Evolutionary conservation across 306 rosid genomes (phyloP), one percentile per base, ranked within the genome.

Genomic region (Lablab purpureus): DNA sequence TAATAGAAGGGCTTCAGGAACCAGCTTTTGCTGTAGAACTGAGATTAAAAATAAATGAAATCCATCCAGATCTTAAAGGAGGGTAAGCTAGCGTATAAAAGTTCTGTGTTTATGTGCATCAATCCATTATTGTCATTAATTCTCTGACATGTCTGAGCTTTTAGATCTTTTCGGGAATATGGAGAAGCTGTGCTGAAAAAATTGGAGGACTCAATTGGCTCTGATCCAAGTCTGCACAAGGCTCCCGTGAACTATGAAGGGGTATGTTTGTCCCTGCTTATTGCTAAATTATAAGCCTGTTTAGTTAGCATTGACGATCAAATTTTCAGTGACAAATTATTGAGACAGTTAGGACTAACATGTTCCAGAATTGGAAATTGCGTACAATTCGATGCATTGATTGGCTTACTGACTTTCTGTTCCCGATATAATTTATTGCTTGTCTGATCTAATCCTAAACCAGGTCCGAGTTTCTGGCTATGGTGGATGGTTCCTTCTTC

Each of bases 401-500:
- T 84, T 75, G 66, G 17, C 60, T 27, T 81, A 15, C 77, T 28
- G 37, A 28, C 28, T 34, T 71, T 74, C 25, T 62, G 2, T 4
- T 70, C 60, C 46, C 17, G 52, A 11, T 23, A 7, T 75, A 80
- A 66, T 71, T 75, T 8, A 40, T 51, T 45, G 5, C 65, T 83
- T 79, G 80, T 62, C 81, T 87, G 47, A 81, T 50, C 56, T 75
- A 69, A 56, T 77, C 68, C 27, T 43, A 59, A 78, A 86, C 84
- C 83, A 95, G 98, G 88, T 95, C 52, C 89, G 98, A 59, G 91
- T 90, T 85, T 95, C 99, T 62, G 97, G 99, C 76, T 80, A 82
- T 43, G 97, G 93, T 13, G 98, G 99, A 43, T 95, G 99, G 99
- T 92, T 95, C 82, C 97, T 95, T 76, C 92, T 95, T 74, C 85